A percentile compares a stretch with the other conserved stretches of the same genome.
phyloP scores from a whole-genome alignment of 495 filamentous ascomycete genomes.

The Usnea hakonensis region DNA sequence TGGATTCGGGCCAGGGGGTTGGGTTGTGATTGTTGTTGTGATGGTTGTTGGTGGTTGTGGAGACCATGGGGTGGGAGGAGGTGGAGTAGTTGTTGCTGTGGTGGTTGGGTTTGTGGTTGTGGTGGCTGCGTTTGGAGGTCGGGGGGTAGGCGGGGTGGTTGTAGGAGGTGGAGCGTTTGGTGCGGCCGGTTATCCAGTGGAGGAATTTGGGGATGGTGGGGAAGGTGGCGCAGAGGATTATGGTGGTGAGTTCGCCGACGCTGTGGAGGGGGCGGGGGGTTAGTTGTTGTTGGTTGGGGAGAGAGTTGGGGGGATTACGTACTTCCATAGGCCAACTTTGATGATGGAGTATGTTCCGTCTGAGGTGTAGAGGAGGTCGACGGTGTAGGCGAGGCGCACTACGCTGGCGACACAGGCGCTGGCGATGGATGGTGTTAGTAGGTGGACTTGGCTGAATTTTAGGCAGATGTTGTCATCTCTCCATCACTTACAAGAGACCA shows the following conservation, averaged over 20 bases:
- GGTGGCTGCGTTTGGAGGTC: background rate
- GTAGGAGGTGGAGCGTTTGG: background rate
- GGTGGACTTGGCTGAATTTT: background rate
- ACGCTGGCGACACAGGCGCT: slow-evolving; percentile 11
- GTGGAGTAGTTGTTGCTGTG: background rate
- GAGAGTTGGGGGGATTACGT: background rate
- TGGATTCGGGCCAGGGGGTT: background rate
- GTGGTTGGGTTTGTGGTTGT: background rate
- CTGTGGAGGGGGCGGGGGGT: background rate
- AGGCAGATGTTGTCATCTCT: too few species aligned
- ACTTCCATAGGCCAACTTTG: slow-evolving; percentile 7
- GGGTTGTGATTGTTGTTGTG: background rate
- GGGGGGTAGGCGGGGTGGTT: background rate
- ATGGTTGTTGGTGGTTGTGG: background rate
- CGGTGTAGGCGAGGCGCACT: slow-evolving; percentile 5
- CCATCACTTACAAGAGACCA: background rate
- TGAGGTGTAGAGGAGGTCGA: background rate
- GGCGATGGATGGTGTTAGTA: background rate
- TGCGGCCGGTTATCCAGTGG: background rate
- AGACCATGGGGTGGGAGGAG: background rate
- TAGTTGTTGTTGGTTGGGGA: background rate
- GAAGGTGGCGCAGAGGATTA: background rate
- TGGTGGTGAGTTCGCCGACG: background rate
- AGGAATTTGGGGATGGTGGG: slow-evolving; percentile 1
- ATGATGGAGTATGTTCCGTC: slow-evolving; percentile 1